Evolutionary conservation across 2,329 filamentous ascomycete genomes (phyloP), one percentile per base, ranked within the genome.

Genomic region (Sclerotinia nivalis): DNA sequence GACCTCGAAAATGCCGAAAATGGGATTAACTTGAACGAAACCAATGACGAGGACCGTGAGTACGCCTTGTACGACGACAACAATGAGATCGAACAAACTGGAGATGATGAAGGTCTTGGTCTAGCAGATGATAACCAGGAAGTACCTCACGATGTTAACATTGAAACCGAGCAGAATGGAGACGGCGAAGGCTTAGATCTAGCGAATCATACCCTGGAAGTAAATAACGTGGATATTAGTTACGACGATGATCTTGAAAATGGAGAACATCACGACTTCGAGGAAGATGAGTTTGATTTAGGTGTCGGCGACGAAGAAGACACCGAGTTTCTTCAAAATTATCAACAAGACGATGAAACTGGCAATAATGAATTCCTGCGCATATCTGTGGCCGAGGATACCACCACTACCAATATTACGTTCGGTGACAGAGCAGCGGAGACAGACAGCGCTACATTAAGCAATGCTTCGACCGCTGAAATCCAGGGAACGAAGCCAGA

Each of bases 41-140:
- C 52, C 40, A 62, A 68, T 13, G 55, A 55, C 25, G 70, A 65
- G 34, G 68, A 69, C 25, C 45, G 59, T 45, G 65, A 52, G 15
- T 64, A 72, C 18, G 56, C 47, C 12, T 65, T 47, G 52, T 31
- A 40, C 60, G 43, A 72, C 47, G 65, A 69, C 6, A 70, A 75
- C 18, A 80, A 81, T 52, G 81, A 83, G 62, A 80, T 80, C 37
- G 80, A 79, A 60, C 81, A 71, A 66, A 47, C 40, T 60, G 55
- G 37, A 70, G 37, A 45, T 20, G 47, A 56, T 22, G 56, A 61
- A 25, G 58, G 62, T 10, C 52, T 31, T 28, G 50, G 52, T 7
- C 58, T 58, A 60, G 43, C 50, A 52, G 43, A 66, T 34, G 10
- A 45, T 25, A 28, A 3, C 22, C 25, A 25, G 25, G 28, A 62